Evolutionary conservation across 2,329 filamentous ascomycete species (phyloP), one percentile per base, ranked within the genome.

Genomic region (Pseudocercospora macadamiae): DNA sequence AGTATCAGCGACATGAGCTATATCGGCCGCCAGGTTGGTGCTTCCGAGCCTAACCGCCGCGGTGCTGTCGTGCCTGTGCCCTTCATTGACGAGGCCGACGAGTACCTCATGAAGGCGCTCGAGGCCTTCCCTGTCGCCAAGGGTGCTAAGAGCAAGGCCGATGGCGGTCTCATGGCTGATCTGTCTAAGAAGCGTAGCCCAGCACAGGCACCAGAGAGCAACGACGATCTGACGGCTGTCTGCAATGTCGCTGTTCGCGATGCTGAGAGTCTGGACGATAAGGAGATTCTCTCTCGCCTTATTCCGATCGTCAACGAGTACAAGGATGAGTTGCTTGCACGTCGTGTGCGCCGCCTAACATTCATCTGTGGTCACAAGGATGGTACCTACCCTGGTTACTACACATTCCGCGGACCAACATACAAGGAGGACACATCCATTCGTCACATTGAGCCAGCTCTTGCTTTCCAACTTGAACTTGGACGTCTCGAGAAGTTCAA

Each of bases 1-100:
- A 97, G 95, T 54, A 95, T 99, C 76, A 96, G 92, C 75, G 95
- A 99, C 73, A 91, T 99, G 89, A 91, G 91, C 14, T 96, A 96
- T 75, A 80, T 97, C 61, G 83, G 86, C 60, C 86, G 86, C 65
- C 88, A 89, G 73, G 84, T 86, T 54, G 85, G 89, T 39, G 75
- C 73, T 36, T 62, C 60, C 39, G 93, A 97, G 77, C 90, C 90
- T 30, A 86, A 84, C 26, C 86, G 95, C 70, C 96, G 95, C 81
- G 95, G 95, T 84, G 91, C 96, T 55, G 95, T 99, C 64, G 87
- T 97, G 45, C 93, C 95, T 28, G 92, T 96, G 70, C 89, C 88
- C 70, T 99, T 96, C 77, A 81, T 99, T 39, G 95, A 99, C 64
- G 95, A 99, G 71, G 90, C 89, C 12, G 95, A 97, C 69, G 95